These are phyloP conservation scores for Candida berthetii DNA, from an alignment of 805 yeast genomes.

Conservation along the genomic window DNA sequence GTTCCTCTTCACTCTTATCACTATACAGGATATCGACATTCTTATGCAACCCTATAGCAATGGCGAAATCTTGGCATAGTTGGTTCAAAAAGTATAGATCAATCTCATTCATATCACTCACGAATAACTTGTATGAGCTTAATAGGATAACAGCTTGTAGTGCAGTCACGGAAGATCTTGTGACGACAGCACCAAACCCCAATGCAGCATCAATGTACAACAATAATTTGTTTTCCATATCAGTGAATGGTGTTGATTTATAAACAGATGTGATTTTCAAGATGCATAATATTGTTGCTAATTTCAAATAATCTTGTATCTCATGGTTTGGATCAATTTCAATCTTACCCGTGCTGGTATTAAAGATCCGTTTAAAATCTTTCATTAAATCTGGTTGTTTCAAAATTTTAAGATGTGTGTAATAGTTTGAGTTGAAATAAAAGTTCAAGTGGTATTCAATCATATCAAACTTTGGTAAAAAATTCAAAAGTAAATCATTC, in stretches of 20 bases:
- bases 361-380: slow-evolving; percentile 8
- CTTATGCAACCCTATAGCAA: slow-evolving; percentile 14
- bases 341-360: slow-evolving; percentile 2
- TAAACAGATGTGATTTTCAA: slow-evolving; percentile 13
- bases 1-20: slow-evolving; percentile 11
- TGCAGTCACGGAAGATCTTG: slow-evolving; percentile 11
- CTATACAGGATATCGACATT: slow-evolving; percentile 15
- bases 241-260: slow-evolving; percentile 5
- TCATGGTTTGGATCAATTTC: slow-evolving; percentile 7
- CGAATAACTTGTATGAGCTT: slow-evolving; percentile 12
- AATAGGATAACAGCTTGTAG: slow-evolving; percentile 12
- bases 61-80: slow-evolving; percentile 14
- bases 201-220: slow-evolving; percentile 10
- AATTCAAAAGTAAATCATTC: slow-evolving; percentile 1
- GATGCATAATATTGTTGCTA: slow-evolving; percentile 9
- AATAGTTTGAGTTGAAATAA: slow-evolving; percentile 10
- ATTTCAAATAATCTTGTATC: slow-evolving; percentile 9
- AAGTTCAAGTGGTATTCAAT: slow-evolving; percentile 9
- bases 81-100: slow-evolving; percentile 12
- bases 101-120: slow-evolving; percentile 10
- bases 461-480: slow-evolving; percentile 6
- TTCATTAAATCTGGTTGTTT: slow-evolving; percentile 2
- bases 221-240: slow-evolving; percentile 6
- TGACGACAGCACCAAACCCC: slow-evolving; percentile 14
- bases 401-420: slow-evolving; percentile 9